Base-by-base conservation (phyloP, 768 basidiomycete species). In the Boletus sp. region DNA sequence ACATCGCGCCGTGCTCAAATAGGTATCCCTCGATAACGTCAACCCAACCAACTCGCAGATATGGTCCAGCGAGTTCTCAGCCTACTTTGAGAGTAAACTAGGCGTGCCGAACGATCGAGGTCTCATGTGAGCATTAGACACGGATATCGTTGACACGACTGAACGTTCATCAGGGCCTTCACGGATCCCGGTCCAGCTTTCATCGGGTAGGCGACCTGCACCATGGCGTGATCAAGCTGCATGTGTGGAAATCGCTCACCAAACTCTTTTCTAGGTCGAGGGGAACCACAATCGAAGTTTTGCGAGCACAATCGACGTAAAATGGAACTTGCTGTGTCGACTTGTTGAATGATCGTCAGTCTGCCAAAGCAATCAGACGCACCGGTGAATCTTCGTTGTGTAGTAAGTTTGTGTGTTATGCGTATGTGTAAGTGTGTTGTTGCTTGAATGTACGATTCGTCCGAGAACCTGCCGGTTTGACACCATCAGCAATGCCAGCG, bases 1-100 rank as follows among this genome's bases (percentile, higher is more conserved):
- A 39, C 37, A 28, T 33, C 33, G 30, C n/a, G 7, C n/a, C 28
- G 24, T 28, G n/a, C n/a, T 44, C 36, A 33, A 17, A 36, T 55
- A 89, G 88, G 74, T 70, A 42, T 83, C 81, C 65, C 70, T 90
- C 67, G 82, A 77, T 63, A 84, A 85, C 63, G 71, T 84, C 55
- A 78, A 72, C 44, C 73, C 78, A 0, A 67, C 46, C 44, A 68
- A 62, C 40, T 84, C 85, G 54, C 78, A 80, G 55, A 57, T 56
- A 39, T 88, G 85, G 70, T 83, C 84, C 69, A 79, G 79, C 61
- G 73, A 67, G 3, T 77, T 89, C 54, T 83, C 82, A 50, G 65
- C 72, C 10, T 86, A 79, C 68, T 78, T 89, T 64, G 65, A 81
- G 58, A 67, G 77, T 62, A 82, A 83, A 55, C 71, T 90, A 3